Evolutionary conservation across 352 stramenopile species (phyloP), one percentile per base, ranked within the genome.

Genomic region (Thraustochytrium sp.): DNA sequence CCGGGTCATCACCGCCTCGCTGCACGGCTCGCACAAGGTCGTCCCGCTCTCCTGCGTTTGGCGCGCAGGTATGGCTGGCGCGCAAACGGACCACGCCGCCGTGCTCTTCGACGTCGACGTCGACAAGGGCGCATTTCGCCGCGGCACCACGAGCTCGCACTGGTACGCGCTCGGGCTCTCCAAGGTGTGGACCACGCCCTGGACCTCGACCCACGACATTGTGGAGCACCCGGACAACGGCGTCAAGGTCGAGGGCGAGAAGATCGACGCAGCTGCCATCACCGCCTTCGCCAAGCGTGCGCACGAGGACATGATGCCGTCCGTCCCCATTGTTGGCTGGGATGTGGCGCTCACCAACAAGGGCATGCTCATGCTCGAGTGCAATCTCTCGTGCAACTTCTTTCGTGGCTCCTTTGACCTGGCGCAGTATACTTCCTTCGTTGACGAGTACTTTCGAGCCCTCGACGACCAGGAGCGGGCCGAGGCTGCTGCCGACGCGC

Each of bases 101-200:
- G 97, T 99, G 85, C 93, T 99, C 86, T 99, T 99, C 84, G 95
- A 99, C 87, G 93, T 99, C 5, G 94, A 99, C 88, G 92, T 96
- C 85, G 90, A 93, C 44, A 96, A 92, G 11, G 95, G 95, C 48
- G 90, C 92, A 68, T 97, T 99, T 84, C 72, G 92, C 29, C 93
- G 94, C 87, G 96, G 96, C 55, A 98, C 95, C 29, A 98, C 94
- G 40, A 99, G 97, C 87, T 95, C 90, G 36, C 95, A 99, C 89
- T 99, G 96, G 96, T 96, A 97, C 89, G 87, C 92, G 72, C 89
- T 97, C 36, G 93, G 93, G 13, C 88, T 89, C 37, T 87, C 91
- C 75, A 91, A 96, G 87, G 84, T 92, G 31, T 88, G 90, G 65
- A 88, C 86, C 21, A 90, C 88, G 78, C 92, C 91, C 73, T 92